Base-by-base conservation (phyloP, 2,329 filamentous ascomycete genomes). In the Uncinocarpus reesii region DNA sequence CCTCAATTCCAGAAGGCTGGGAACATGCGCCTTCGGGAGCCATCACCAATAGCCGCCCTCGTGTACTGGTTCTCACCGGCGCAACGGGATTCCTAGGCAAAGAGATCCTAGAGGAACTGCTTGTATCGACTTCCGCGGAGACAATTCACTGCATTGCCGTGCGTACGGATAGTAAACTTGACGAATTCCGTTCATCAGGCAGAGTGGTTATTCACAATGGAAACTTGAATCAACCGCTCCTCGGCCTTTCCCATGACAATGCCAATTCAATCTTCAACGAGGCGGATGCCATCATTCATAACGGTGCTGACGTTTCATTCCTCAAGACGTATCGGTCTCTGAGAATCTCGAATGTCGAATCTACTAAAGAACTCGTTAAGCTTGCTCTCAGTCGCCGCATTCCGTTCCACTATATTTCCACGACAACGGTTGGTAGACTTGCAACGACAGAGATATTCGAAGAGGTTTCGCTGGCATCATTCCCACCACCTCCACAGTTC, bases 251-350 rank as follows among this genome's bases (percentile, higher is more conserved):
- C 1, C 49, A 64, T 18, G 53, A 52, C 1, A 57, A 65, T 16
- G 54, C 61, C 10, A 13, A 42, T 2, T 21, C 21, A 1, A 53
- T 76, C 1, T 57, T 58, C n/a, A 21, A 40, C 2, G 38, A 55
- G 2, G 64, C 60, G 1, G 65, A 73, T 53, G 56, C 72, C 3
- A 71, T 82, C 42, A 72, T 84, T 21, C 81, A 78, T 58, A 67
- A 63, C 44, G 75, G 70, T 6, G 71, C 72, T n/a, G 63, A 67
- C n/a, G 52, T 56, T 13, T 60, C 57, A 0, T 58, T 56, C 41
- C 40, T 57, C 41, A 57, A 65, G 20, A 55, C 43, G 6, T 68
- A 66, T 48, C 38, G 49, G 2, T 45, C 47, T 2, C 53, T 68
- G 1, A 55, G 55, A 1, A 4, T 36, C 1, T 18, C 53, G 1